Percentiles rank a stretch among this genome's conserved stretches.
Conservation (phyloP, 2,329 filamentous ascomycete species). For the Colletotrichum godetiae region DNA sequence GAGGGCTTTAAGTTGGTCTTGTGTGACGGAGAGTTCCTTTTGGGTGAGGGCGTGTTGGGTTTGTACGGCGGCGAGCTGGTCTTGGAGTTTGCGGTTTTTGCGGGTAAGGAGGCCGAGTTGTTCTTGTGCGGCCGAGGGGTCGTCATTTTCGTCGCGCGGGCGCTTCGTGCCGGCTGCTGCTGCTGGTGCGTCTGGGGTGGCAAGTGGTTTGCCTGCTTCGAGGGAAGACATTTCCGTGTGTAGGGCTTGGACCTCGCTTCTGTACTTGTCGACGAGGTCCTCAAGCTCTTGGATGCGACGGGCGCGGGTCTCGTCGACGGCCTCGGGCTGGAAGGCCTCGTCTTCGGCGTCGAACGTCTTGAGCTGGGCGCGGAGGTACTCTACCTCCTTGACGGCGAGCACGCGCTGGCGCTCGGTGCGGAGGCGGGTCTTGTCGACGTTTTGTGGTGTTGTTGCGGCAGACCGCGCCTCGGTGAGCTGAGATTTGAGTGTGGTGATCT, state of each 20-base stretch:
- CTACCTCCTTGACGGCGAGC: slow-evolving; percentile 90
- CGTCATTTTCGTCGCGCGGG: slow-evolving; percentile 66
- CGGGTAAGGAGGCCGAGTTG: slow-evolving; percentile 86
- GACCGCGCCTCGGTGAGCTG: slow-evolving; percentile 79
- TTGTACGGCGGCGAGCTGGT: slow-evolving; percentile 77
- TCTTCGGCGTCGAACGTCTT: slow-evolving; percentile 91
- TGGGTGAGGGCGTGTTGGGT: slow-evolving; percentile 77
- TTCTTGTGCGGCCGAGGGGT: slow-evolving; percentile 64
- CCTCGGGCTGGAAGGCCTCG: slow-evolving; percentile 83
- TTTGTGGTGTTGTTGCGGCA: slow-evolving; percentile 54
- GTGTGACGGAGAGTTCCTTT: slow-evolving; percentile 78
- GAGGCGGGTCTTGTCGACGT: slow-evolving; percentile 74
- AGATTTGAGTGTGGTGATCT: slow-evolving; percentile 71
- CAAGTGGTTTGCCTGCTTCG: slow-evolving; percentile 56
- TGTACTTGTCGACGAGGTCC: slow-evolving; percentile 87
- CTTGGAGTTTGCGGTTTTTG: slow-evolving; percentile 87
- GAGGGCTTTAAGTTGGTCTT: slow-evolving; percentile 77
- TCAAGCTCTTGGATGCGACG: slow-evolving; percentile 85
- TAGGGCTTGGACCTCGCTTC: slow-evolving; percentile 79
- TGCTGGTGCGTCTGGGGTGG: slow-evolving; percentile 44
- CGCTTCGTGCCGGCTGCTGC: slow-evolving; percentile 67
- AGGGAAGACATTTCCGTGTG: slow-evolving; percentile 78
- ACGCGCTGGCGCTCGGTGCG: slow-evolving; percentile 87
- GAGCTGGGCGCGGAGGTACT: slow-evolving; percentile 92
- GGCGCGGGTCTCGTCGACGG: slow-evolving; percentile 79